Evolutionary conservation across 1,139 yeast genomes (phyloP).

Genomic region (Magnusiomyces magnusii): DNA sequence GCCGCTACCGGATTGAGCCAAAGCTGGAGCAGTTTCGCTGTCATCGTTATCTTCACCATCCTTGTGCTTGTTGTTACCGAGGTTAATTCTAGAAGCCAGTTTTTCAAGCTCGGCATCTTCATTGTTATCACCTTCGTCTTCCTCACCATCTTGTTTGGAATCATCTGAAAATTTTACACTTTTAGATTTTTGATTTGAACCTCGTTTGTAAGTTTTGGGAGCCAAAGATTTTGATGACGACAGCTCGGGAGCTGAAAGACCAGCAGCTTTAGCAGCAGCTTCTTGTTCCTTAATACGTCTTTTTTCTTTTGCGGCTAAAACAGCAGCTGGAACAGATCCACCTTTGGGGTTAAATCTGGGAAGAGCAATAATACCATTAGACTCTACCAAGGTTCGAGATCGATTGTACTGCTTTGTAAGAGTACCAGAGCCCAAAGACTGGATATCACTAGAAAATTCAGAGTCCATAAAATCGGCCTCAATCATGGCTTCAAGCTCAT

Average conservation of each 20-base stretch:
- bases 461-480: slow-evolving; percentile 5
- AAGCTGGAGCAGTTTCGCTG: background rate
- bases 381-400: background rate
- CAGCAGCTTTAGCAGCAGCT: slow-evolving; percentile 3
- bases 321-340: slow-evolving; percentile 5
- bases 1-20: background rate
- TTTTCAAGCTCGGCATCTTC: background rate
- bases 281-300: background rate
- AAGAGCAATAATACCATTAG: background rate
- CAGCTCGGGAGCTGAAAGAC: background rate
- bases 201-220: background rate
- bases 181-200: background rate
- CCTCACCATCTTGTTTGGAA: background rate
- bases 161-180: background rate
- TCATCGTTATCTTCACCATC: background rate
- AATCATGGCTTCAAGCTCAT: slow-evolving; percentile 1
- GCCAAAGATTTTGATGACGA: background rate
- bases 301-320: background rate
- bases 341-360: slow-evolving; percentile 7
- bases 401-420: slow-evolving; percentile 1
- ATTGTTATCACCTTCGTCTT: background rate
- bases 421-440: slow-evolving; percentile 1
- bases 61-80: background rate
- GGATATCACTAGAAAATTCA: slow-evolving; percentile 3
- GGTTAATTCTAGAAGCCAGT: slow-evolving; percentile 3